Conservation (phyloP, 2,329 filamentous ascomycete genomes). For the Neofusicoccum sp. region DNA sequence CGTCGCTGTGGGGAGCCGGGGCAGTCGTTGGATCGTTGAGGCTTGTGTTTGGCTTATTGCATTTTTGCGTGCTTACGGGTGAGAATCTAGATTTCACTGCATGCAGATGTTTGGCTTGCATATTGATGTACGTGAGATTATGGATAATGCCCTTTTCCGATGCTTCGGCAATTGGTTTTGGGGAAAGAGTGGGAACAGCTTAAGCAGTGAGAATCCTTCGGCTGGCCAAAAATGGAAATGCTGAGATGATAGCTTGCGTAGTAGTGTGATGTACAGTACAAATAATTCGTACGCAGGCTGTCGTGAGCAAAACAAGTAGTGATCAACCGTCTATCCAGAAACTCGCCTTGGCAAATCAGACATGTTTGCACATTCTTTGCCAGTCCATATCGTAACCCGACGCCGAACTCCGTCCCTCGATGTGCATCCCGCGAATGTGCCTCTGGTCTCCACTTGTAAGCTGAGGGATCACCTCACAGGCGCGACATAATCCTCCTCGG, state of each 20-base stretch:
- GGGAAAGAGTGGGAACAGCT: background rate
- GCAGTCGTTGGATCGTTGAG: background rate
- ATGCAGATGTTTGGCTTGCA: conserved; percentile 7
- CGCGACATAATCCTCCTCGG: conserved; percentile 10
- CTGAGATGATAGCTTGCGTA: background rate
- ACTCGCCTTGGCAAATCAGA: conserved; percentile 1
- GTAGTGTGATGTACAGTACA: conserved; percentile 5
- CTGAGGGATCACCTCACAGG: conserved; percentile 8
- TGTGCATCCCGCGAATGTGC: background rate
- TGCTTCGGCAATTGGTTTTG: background rate
- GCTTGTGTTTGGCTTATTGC: background rate
- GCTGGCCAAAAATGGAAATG: background rate
- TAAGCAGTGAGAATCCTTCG: conserved; percentile 13
- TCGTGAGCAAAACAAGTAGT: conserved; percentile 11
- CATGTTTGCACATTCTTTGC: background rate
- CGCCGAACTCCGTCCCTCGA: conserved; percentile 3
- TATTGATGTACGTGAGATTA: background rate
- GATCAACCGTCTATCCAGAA: conserved; percentile 12
- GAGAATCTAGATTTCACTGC: conserved; percentile 14
- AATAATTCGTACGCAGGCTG: background rate
- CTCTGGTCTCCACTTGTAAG: background rate
- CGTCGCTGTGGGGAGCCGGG: background rate
- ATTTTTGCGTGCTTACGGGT: conserved; percentile 1
- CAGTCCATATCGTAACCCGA: background rate
- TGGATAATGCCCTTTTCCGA: background rate